Conservation (phyloP, 2,329 filamentous ascomycete genomes). For the Diaporthe amygdali region DNA sequence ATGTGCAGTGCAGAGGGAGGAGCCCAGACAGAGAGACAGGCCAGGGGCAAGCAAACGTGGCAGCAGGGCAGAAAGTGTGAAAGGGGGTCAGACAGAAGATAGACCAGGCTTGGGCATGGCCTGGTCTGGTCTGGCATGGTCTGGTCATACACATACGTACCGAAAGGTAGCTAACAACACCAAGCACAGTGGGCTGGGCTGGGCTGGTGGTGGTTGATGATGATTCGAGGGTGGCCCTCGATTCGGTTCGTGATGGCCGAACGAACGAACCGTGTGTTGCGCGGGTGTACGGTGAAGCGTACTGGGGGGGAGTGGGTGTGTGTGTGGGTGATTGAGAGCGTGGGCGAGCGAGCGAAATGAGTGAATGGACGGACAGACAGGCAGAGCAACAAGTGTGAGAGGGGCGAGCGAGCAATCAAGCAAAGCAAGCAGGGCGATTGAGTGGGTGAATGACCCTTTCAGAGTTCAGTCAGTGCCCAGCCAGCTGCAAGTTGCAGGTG, state of each 20-base stretch:
- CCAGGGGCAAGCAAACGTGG: too few species aligned
- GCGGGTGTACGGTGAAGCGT: not conserved
- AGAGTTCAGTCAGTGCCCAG: not conserved
- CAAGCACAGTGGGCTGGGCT: not conserved
- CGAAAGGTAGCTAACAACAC: not conserved
- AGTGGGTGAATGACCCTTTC: not conserved
- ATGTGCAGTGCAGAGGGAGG: not conserved
- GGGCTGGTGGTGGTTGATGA: not conserved
- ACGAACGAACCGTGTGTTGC: not conserved
- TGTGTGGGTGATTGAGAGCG: not conserved
- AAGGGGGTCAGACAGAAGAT: not conserved
- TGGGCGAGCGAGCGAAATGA: not conserved
- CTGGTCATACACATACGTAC: slow-evolving; percentile 13
- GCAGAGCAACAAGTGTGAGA: not conserved
- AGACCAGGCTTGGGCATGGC: too few species aligned
- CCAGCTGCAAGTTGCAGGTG: not conserved
- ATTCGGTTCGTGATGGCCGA: slow-evolving; percentile 14
- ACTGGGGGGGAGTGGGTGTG: not conserved
- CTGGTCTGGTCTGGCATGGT: not conserved
- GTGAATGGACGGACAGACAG: not conserved
- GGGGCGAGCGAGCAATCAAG: not conserved
- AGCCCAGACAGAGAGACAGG: not conserved
- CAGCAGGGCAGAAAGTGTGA: not conserved
- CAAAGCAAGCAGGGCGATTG: not conserved
- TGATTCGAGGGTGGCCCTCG: not conserved